A percentile compares a stretch with the other conserved stretches of the same genome.
These are phyloP conservation scores for Pontederia paniculata DNA, from an alignment of 176 grass and related monocot genomes.

Conservation along the genomic window DNA sequence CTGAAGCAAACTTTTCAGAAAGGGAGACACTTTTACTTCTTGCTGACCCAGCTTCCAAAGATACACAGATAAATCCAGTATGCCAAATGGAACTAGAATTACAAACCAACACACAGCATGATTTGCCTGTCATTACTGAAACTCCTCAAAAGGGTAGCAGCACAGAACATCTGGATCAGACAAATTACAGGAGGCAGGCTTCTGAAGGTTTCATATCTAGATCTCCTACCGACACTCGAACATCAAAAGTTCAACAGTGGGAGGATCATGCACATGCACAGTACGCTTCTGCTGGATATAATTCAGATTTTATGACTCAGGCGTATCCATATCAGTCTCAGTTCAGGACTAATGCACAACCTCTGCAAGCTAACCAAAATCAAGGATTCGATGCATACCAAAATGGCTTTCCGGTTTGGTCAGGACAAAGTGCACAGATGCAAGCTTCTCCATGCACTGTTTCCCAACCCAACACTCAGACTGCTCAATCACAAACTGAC, in stretches of 20 bases:
- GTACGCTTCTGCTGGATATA: slow-evolving; percentile 17
- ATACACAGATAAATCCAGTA: slow-evolving; percentile 23
- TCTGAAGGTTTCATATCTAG: slow-evolving; percentile 17
- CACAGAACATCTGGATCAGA: slow-evolving; percentile 13
- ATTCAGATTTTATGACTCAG: slow-evolving; percentile 17
- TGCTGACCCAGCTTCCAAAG: slow-evolving; percentile 15
- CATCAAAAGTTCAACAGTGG: slow-evolving; percentile 20
- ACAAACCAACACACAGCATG: slow-evolving; percentile 22
- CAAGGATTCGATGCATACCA: slow-evolving; percentile 36
- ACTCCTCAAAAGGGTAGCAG: slow-evolving; percentile 26
- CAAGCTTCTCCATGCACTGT: slow-evolving; percentile 30
- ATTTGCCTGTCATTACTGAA: slow-evolving; percentile 26
- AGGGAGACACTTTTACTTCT: slow-evolving; percentile 15
- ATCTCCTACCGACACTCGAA: slow-evolving; percentile 19
- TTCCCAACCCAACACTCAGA: slow-evolving; percentile 34
- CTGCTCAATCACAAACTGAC: slow-evolving; percentile 33
- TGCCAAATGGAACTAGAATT: slow-evolving; percentile 23
- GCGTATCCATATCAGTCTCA: slow-evolving; percentile 14
- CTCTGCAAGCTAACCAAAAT: slow-evolving; percentile 23
- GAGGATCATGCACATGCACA: slow-evolving; percentile 13
- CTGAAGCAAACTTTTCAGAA: slow-evolving; percentile 25
- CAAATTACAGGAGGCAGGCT: slow-evolving; percentile 11
- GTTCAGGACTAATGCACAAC: slow-evolving; percentile 7
- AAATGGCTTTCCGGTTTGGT: slow-evolving; percentile 33
- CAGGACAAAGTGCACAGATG: slow-evolving; percentile 37